These are phyloP conservation scores for Wickerhamiella brachini DNA, from an alignment of 805 yeast species.

Conservation along the genomic window DNA sequence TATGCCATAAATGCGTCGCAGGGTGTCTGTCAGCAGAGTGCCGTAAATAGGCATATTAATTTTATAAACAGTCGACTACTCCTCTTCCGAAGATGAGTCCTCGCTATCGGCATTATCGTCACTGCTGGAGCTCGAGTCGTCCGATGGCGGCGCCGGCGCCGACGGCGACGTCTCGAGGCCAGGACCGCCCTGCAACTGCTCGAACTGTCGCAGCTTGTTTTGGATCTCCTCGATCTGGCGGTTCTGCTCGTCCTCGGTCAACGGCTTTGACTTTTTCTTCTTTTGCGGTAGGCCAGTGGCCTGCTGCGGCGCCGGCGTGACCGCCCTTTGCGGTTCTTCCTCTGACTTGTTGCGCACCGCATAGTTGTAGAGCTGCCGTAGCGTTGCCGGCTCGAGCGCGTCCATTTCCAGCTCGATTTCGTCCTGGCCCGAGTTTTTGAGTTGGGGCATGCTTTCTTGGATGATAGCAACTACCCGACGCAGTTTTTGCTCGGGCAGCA, in stretches of 20 bases:
- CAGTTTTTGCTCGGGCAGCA: constrained; percentile 61
- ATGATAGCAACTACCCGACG: constrained; percentile 76
- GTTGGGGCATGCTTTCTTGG: constrained; percentile 58
- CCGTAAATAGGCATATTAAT: neutral
- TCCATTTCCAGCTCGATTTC: constrained; percentile 97
- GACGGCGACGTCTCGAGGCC: constrained; percentile 3
- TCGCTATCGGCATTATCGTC: constrained; percentile 20
- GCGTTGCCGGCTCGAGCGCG: constrained; percentile 70
- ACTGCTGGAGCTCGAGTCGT: constrained; percentile 15
- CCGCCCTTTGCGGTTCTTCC: constrained; percentile 7
- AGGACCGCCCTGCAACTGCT: constrained; percentile 22
- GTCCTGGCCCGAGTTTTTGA: constrained; percentile 49
- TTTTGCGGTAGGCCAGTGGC: constrained; percentile 8
- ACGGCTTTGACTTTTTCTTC: constrained; percentile 40
- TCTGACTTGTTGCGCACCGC: constrained; percentile 35
- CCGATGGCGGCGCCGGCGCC: constrained; percentile 3
- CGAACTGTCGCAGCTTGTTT: constrained; percentile 62
- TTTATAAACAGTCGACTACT: constrained; percentile 11
- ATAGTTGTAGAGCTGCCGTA: constrained; percentile 69
- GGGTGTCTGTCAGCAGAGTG: no score
- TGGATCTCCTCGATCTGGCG: constrained; percentile 58
- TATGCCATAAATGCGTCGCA: no score
- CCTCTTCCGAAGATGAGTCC: constrained; percentile 26
- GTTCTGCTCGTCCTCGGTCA: constrained; percentile 52
- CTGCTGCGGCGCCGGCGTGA: neutral